Evolutionary conservation across 768 basidiomycete species (phyloP).

Genomic region (Paxillus rubicundulus): DNA sequence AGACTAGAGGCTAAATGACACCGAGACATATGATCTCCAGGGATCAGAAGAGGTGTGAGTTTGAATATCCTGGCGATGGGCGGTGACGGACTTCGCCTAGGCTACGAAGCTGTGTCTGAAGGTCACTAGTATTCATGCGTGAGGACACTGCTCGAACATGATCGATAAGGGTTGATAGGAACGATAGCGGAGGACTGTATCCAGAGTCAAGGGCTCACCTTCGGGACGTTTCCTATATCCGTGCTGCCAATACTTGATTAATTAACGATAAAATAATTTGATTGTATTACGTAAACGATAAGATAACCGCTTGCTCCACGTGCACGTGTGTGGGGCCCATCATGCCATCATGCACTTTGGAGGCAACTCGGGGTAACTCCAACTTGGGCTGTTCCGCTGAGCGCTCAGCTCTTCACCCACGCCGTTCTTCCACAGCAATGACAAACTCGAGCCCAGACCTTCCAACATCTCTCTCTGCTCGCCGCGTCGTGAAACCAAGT

Average conservation of each 20-base stretch:
- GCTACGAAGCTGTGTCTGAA: constrained; percentile 1
- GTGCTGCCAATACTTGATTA: too few relatives aligned
- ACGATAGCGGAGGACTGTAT: not conserved
- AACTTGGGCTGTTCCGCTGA: not conserved
- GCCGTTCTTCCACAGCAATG: not conserved
- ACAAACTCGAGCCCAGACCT: not conserved
- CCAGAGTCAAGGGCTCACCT: not conserved
- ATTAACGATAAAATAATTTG: too few relatives aligned
- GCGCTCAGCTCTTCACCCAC: not conserved
- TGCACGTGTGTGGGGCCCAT: not conserved
- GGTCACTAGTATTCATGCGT: not conserved
- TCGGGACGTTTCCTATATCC: too few relatives aligned
- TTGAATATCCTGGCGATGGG: not conserved
- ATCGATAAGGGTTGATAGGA: constrained; percentile 3
- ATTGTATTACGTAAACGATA: too few relatives aligned
- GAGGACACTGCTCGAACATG: not conserved
- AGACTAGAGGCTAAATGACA: not conserved
- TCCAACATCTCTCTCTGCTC: not conserved
- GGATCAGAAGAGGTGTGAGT: not conserved
- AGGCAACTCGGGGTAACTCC: too few relatives aligned
- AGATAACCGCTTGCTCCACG: too few relatives aligned
- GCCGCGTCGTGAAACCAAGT: constrained; percentile 16
- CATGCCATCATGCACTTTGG: too few relatives aligned
- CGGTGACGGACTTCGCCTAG: not conserved
- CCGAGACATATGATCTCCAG: not conserved